Evolutionary conservation across 208 protist genomes (phyloP).

Genomic region (Leishmania martiniquensis): DNA sequence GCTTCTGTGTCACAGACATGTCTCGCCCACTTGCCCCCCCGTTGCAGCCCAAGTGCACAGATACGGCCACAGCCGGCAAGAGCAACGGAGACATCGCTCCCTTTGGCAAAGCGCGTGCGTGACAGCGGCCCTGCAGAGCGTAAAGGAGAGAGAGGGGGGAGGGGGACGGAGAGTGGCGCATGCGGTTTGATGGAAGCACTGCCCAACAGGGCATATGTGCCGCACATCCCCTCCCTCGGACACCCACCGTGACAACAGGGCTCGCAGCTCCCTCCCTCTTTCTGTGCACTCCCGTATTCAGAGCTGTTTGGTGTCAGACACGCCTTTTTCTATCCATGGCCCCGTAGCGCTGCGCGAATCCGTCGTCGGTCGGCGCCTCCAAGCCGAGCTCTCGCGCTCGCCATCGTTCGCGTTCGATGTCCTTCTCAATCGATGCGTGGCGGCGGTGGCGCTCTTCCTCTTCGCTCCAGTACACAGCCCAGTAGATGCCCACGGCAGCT

Average conservation of each 20-base stretch:
- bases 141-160: background rate
- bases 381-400: conserved; percentile 70
- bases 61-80: background rate
- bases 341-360: conserved; percentile 63
- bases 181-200: background rate
- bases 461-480: conserved; percentile 56
- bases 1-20: too few species aligned
- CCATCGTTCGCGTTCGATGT: conserved; percentile 84
- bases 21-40: too few species aligned
- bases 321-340: conserved; percentile 9
- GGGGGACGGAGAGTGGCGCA: too few species aligned
- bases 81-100: background rate
- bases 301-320: background rate
- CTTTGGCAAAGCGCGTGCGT: background rate
- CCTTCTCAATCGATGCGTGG: conserved; percentile 76
- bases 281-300: background rate
- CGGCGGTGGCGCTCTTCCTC: conserved; percentile 54
- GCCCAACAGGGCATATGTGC: background rate
- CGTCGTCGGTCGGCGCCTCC: conserved; percentile 53
- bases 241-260: background rate
- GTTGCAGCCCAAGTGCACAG: background rate
- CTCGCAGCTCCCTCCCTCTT: background rate
- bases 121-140: background rate
- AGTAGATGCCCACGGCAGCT: conserved; percentile 47
- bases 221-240: background rate